phyloP scores from a whole-genome alignment of 2,329 filamentous ascomycete genomes.

The Diaporthe sp. region DNA sequence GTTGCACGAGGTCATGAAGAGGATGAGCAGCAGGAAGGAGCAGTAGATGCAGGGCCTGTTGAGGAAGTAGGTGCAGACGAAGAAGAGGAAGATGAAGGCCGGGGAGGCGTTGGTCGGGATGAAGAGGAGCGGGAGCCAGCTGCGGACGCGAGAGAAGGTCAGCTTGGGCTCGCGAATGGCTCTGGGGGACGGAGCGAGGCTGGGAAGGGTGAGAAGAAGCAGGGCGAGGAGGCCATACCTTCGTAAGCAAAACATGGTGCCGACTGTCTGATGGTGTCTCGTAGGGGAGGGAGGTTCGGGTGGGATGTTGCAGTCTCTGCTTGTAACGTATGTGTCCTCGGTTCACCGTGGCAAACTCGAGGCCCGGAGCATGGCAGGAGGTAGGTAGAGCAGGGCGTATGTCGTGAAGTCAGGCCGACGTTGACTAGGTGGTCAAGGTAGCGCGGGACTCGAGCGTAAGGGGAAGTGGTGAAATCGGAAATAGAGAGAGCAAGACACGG shows the following conservation, averaged over 20 bases:
- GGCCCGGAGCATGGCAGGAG: slow-evolving; percentile 34
- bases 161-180: slow-evolving; percentile 29
- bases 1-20: slow-evolving; percentile 92
- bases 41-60: slow-evolving; percentile 98
- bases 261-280: slow-evolving; percentile 15
- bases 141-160: slow-evolving; percentile 52
- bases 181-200: background rate
- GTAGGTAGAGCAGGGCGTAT: background rate
- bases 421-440: background rate
- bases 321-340: slow-evolving; percentile 34
- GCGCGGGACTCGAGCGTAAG: slow-evolving; percentile 12
- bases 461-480: background rate
- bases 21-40: slow-evolving; percentile 93
- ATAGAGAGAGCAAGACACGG: background rate
- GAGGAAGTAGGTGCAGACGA: slow-evolving; percentile 94
- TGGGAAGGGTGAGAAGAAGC: slow-evolving; percentile 8
- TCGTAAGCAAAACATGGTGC: slow-evolving; percentile 75
- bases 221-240: slow-evolving; percentile 61
- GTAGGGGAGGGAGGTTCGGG: background rate
- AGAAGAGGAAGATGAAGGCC: slow-evolving; percentile 88
- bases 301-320: background rate
- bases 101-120: slow-evolving; percentile 89
- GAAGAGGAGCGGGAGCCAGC: slow-evolving; percentile 90
- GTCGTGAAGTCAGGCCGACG: background rate
- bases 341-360: slow-evolving; percentile 34